Percentiles rank a stretch among this genome's conserved stretches.
These are phyloP conservation scores for Cystofilobasidium bisporidii DNA, from an alignment of 768 basidiomycete genomes.

Conservation along the genomic window DNA sequence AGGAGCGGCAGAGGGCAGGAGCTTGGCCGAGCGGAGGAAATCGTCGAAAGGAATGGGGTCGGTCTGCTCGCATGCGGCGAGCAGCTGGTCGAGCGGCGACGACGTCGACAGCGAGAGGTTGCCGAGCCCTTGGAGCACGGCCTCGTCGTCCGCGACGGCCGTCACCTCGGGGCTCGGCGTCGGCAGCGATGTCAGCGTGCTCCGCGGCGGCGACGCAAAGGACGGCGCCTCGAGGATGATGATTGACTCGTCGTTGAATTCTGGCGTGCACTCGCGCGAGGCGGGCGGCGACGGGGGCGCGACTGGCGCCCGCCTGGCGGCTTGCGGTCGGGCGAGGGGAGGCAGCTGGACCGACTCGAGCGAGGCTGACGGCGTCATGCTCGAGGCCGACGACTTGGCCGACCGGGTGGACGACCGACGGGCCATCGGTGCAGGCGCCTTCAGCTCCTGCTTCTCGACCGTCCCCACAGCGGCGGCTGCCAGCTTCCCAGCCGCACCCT, in stretches of 20 bases:
- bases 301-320: too few species aligned
- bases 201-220: not conserved
- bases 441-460: too few species aligned
- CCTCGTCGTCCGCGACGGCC: not conserved
- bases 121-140: not conserved
- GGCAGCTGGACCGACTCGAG: too few species aligned
- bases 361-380: too few species aligned
- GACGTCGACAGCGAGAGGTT: not conserved
- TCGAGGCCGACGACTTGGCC: too few species aligned
- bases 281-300: not conserved
- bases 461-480: too few species aligned
- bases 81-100: not conserved
- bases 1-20: not conserved
- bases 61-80: slow-evolving; percentile 12
- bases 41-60: not conserved
- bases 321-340: too few species aligned
- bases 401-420: too few species aligned
- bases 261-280: not conserved
- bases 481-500: too few species aligned
- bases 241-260: not conserved
- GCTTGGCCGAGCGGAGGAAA: not conserved
- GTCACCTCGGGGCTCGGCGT: not conserved
- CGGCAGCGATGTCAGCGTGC: not conserved
- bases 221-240: not conserved
- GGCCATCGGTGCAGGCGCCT: too few species aligned